A percentile compares a stretch with the other conserved stretches of the same genome.
These are phyloP conservation scores for Strigomonas galati DNA, from an alignment of 208 protist genomes.

Conservation along the genomic window DNA sequence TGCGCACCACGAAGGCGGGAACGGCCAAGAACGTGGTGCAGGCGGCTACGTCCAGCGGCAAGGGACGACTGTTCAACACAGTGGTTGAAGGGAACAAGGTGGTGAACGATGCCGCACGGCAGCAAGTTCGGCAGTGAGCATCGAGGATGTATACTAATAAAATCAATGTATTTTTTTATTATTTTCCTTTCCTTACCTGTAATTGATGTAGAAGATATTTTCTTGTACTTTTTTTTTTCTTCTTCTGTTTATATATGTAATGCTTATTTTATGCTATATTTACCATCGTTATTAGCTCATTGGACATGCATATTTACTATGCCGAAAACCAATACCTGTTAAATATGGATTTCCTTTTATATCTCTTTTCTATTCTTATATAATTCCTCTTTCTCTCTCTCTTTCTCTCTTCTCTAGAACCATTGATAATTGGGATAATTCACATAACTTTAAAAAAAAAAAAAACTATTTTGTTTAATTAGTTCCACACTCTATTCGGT, in stretches of 20 bases:
- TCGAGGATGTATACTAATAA: neutral
- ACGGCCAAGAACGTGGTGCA: conserved; percentile 64
- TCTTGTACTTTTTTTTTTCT: conserved; percentile 7
- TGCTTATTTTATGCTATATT: too few relatives aligned
- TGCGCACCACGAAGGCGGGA: conserved; percentile 29
- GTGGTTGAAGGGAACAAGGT: conserved; percentile 85
- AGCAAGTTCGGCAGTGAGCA: neutral
- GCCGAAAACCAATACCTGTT: too few relatives aligned
- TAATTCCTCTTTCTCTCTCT: too few relatives aligned
- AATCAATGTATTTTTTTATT: conserved; percentile 10
- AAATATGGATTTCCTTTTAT: too few relatives aligned
- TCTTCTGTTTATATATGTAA: neutral
- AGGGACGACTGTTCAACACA: conserved; percentile 38
- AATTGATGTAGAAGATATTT: neutral
- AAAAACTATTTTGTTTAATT: conserved; percentile 4
- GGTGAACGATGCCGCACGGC: conserved; percentile 54
- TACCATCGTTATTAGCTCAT: too few relatives aligned
- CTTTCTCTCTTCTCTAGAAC: too few relatives aligned
- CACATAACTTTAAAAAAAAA: too few relatives aligned
- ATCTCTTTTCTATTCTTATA: too few relatives aligned
- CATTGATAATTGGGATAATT: too few relatives aligned
- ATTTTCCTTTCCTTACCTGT: neutral
- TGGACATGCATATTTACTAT: too few relatives aligned
- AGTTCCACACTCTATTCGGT: neutral
- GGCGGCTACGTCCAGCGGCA: conserved; percentile 19